Base-by-base conservation (phyloP, 768 basidiomycete genomes). In the Hortiboletus flavorubellus region DNA sequence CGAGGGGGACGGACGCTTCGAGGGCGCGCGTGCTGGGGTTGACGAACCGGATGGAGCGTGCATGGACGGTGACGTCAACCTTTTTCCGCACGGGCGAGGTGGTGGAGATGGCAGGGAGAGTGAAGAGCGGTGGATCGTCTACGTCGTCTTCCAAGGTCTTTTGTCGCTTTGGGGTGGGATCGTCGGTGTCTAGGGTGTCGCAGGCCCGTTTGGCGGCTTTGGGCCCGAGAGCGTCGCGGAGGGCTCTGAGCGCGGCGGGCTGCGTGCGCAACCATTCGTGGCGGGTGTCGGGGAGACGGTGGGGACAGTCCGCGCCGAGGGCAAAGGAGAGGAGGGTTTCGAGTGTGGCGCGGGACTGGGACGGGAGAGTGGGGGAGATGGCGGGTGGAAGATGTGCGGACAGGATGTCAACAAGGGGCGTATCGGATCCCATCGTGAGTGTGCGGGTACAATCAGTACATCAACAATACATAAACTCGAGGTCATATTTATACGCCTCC, bases 11-110 rank as follows among this genome's bases (percentile, higher is more conserved):
- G 14, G 73, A 74, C 0, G 78, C 72, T 61, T 86, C 85, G 8
- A 79, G 54, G 14, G 70, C 73, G 46, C 77, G 75, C 1, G 84
- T 78, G 1, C 72, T 63, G 0, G 83, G 74, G 65, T 85, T 76
- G 4, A 74, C 71, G 62, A 91, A 77, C 7, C 73, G 75, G 52
- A 91, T 74, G 7, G 80, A 73, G 18, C 72, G 68, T 21, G 73
- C 62, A 62, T 83, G 76, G 38, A 88, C 70, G 4, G 79, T 79
- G 61, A 90, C 77, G 62, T 91, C 82, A 38, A 86, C 80, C 59
- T 89, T 90, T 73, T 87, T 89, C 49, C 90, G 84, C 49, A 91
- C 68, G 11, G 89, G 89, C 0, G 89, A 83, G 11, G 85, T 82
- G n/a, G 79, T 74, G 30, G 88, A 89, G 40, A 91, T 70, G 16